Base-by-base conservation (phyloP, 441 rosid species). In the Daphne laureola region DNA sequence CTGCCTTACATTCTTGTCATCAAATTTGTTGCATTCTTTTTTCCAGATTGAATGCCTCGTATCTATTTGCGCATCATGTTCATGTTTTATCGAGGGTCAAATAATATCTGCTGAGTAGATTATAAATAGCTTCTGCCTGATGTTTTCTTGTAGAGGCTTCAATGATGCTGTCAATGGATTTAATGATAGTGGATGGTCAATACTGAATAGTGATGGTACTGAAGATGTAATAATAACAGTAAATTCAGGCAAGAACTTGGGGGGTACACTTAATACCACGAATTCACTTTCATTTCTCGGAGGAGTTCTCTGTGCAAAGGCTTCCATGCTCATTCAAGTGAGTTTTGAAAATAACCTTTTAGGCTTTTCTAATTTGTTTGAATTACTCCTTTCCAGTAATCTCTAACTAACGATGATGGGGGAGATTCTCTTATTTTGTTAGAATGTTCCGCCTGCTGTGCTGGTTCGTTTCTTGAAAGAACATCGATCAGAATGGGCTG, bases 401-500 rank as follows among this genome's bases (percentile, higher is more conserved):
- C 35, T 27, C 5, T 31, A 31, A 1, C 46, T 9, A 8, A 46
- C 57, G 25, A 31, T 63, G 31, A 65, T 53, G n/a, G 9, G 38
- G 35, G 25, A 14, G 38, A 5, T 46, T 18, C 21, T 35, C 45
- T 18, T 53, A 55, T 18, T 51, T 45, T 73, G 17, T 61, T 54
- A 94, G 99, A 87, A 86, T 75, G 98, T 94, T 40, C 94, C 88
- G 47, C 97, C 99, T 54, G 96, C 95, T 36, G 87, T 87, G 51
- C 71, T 94, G 58, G 90, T 94, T 14, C 94, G 96, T 48, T 94
- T 94, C 66, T 73, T 94, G 35, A 80, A 97, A 70, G 99, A 94
- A 74, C 99, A 94, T 56, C 96, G 96, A 2, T 86, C 97, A 0
- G 97, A 94, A 58, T 94, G 99, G 99, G 99, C 98, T 63, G 99